Evolutionary conservation across 225 moss, liverwort and hornwort genomes (phyloP).

Genomic region (Climacium dendroides): DNA sequence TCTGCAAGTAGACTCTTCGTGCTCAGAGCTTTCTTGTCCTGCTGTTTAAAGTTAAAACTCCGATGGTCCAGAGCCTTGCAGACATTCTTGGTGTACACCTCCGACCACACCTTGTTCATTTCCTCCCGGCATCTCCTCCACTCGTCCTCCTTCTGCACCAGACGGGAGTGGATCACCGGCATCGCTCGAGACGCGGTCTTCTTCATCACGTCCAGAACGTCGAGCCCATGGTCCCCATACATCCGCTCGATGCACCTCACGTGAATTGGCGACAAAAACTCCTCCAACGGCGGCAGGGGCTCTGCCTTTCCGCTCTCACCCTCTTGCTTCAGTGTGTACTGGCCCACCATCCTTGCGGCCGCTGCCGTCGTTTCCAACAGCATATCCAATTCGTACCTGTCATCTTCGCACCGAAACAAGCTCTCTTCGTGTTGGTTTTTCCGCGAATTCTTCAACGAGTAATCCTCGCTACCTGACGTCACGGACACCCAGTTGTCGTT

Average conservation of each 20-base stretch:
- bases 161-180: constrained; percentile 47
- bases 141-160: constrained; percentile 77
- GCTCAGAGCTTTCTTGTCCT: constrained; percentile 81
- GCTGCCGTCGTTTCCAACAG: constrained; percentile 53
- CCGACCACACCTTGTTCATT: constrained; percentile 90
- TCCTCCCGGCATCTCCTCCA: constrained; percentile 58
- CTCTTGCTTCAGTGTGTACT: constrained; percentile 33
- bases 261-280: constrained; percentile 52
- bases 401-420: constrained; percentile 80
- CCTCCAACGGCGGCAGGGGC: constrained; percentile 29
- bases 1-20: constrained; percentile 60
- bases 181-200: constrained; percentile 38
- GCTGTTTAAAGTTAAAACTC: constrained; percentile 83
- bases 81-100: constrained; percentile 76
- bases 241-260: constrained; percentile 77
- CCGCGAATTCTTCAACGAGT: constrained; percentile 84
- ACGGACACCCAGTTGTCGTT: constrained; percentile 87
- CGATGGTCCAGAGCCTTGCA: constrained; percentile 81
- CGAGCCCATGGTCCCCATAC: constrained; percentile 81
- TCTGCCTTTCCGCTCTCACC: constrained; percentile 31
- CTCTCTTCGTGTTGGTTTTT: constrained; percentile 91
- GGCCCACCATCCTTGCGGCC: constrained; percentile 43
- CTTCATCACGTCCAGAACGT: constrained; percentile 53
- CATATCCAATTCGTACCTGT: constrained; percentile 82
- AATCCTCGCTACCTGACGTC: constrained; percentile 82